Evolutionary conservation across 352 stramenopile genomes (phyloP).

Genomic region (Pythium volutum): DNA sequence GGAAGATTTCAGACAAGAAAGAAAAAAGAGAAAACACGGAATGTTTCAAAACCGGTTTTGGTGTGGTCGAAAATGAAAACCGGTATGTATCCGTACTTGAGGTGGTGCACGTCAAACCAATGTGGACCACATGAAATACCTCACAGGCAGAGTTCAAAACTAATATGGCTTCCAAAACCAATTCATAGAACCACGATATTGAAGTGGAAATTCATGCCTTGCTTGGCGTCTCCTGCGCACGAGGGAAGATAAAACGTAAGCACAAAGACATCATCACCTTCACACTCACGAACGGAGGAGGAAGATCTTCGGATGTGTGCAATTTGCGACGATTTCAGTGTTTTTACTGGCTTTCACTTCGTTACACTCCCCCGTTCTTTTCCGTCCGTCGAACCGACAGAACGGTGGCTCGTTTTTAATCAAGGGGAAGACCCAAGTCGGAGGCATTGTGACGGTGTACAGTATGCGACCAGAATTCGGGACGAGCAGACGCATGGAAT

Average conservation of each 20-base stretch:
- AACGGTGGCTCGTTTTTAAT: background rate
- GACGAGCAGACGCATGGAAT: background rate
- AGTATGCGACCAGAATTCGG: background rate
- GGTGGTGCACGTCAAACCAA: constrained; percentile 1
- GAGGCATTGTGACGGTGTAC: background rate
- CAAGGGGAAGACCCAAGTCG: background rate
- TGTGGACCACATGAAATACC: background rate
- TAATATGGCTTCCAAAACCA: constrained; percentile 7
- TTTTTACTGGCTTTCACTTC: background rate
- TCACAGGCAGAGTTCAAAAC: background rate
- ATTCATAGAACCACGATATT: background rate
- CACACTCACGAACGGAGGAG: no score
- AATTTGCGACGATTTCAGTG: background rate
- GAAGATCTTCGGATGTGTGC: background rate
- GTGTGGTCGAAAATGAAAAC: no score
- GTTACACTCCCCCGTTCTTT: background rate
- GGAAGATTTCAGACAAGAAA: background rate
- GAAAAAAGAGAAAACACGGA: constrained; percentile 2
- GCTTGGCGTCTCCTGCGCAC: no score
- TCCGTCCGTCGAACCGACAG: no score
- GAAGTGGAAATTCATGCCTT: background rate
- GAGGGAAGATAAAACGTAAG: no score
- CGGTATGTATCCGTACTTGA: background rate
- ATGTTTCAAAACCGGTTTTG: background rate
- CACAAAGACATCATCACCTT: background rate